A percentile compares a stretch with the other conserved stretches of the same genome.
Conservation (phyloP, 164 flowering plant genomes). For the Tetrastigma voinierianum region DNA sequence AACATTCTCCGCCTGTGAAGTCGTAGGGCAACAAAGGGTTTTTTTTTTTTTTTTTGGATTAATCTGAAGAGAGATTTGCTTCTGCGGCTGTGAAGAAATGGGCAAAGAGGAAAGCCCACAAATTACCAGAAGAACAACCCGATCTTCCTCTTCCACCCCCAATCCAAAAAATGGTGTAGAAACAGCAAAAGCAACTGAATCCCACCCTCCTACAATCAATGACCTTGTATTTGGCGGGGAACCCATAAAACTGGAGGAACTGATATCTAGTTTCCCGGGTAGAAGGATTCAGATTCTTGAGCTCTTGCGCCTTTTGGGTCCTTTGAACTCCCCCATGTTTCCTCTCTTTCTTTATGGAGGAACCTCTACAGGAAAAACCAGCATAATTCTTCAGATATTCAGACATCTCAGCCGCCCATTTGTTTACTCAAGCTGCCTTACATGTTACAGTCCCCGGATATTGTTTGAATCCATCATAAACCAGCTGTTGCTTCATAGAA, state of each 20-base stretch:
- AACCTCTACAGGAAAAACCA: constrained; percentile 81
- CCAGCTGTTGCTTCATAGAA: constrained; percentile 68
- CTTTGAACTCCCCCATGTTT: constrained; percentile 60
- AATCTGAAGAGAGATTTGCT: background rate
- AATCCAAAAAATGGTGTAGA: constrained; percentile 21
- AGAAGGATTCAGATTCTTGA: constrained; percentile 63
- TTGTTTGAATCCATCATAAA: constrained; percentile 82
- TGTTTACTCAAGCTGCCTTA: constrained; percentile 72
- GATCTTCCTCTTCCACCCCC: constrained; percentile 37
- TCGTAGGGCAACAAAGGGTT: background rate
- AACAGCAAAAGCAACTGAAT: constrained; percentile 19
- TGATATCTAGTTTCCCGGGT: constrained; percentile 66
- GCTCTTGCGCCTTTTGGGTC: constrained; percentile 64
- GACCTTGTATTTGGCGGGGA: constrained; percentile 49
- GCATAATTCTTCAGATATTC: constrained; percentile 59
- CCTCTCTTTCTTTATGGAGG: constrained; percentile 82
- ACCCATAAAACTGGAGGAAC: constrained; percentile 41
- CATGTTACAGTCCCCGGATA: constrained; percentile 72
- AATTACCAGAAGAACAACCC: constrained; percentile 55
- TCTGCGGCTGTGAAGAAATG: constrained; percentile 29
- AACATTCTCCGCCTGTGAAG: background rate
- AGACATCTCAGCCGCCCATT: constrained; percentile 81
- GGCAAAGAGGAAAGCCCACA: constrained; percentile 45
- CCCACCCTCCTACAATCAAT: constrained; percentile 23
- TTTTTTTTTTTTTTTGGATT: too few species aligned